Evolutionary conservation across 805 yeast species (phyloP).

Genomic region (Saturnispora quitensis): DNA sequence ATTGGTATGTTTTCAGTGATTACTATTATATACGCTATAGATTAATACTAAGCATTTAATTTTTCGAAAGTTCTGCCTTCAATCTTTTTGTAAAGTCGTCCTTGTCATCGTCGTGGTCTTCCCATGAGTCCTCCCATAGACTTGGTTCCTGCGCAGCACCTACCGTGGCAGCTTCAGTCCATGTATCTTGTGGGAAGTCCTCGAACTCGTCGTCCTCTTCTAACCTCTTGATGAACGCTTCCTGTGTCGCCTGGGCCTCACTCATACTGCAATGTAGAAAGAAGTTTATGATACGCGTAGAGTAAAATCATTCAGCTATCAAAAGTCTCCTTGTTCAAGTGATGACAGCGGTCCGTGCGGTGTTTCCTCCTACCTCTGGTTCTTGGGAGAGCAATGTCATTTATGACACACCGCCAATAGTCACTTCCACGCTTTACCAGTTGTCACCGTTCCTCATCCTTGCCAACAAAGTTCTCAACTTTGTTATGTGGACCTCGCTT

Average conservation of each 20-base stretch:
- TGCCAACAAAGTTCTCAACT: conserved; percentile 35
- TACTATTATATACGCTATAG: background rate
- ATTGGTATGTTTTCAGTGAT: background rate
- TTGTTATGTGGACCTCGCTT: conserved; percentile 48
- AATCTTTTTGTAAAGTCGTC: conserved; percentile 77
- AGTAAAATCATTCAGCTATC: background rate
- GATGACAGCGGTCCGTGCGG: background rate
- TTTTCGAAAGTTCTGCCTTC: conserved; percentile 33
- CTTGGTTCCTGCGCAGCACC: conserved; percentile 44
- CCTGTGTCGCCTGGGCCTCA: conserved; percentile 5
- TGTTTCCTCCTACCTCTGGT: background rate
- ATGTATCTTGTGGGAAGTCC: conserved; percentile 87
- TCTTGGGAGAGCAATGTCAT: conserved; percentile 11
- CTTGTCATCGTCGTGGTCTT: conserved; percentile 76
- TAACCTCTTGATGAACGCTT: conserved; percentile 49
- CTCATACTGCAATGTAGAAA: background rate
- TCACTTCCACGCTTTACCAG: conserved; percentile 38
- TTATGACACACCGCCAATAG: conserved; percentile 29
- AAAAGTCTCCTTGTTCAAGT: background rate
- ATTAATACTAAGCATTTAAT: background rate
- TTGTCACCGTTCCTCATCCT: conserved; percentile 40
- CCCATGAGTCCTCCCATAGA: conserved; percentile 98
- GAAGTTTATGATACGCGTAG: background rate
- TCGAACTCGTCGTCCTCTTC: conserved; percentile 98
- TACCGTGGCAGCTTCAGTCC: conserved; percentile 54